Evolutionary conservation across 2,329 filamentous ascomycete genomes (phyloP).

Genomic region (Trichoderma hamatum): DNA sequence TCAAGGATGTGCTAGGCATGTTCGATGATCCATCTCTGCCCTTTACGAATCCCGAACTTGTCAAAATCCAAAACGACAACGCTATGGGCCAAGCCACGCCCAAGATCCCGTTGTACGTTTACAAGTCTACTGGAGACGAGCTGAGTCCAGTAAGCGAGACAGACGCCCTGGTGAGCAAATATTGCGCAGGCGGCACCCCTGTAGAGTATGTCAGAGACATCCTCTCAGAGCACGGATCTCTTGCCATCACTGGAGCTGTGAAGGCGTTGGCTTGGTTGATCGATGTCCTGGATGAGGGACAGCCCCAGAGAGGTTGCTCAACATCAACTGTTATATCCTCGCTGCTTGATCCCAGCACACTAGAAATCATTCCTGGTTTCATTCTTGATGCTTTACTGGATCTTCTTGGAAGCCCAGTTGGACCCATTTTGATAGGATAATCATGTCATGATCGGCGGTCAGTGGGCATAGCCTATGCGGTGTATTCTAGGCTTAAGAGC

Average conservation of each 20-base stretch:
- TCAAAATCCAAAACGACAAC: constrained; percentile 37
- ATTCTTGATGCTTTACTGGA: constrained; percentile 26
- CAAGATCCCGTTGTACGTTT: constrained; percentile 52
- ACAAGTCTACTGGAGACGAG: constrained; percentile 54
- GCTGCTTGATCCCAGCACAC: constrained; percentile 27
- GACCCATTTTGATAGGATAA: constrained; percentile 8
- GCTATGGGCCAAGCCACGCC: constrained; percentile 45
- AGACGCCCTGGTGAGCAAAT: constrained; percentile 46
- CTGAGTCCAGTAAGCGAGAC: constrained; percentile 49
- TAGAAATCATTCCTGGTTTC: constrained; percentile 28
- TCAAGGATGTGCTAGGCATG: constrained; percentile 45
- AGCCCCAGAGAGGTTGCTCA: constrained; percentile 2
- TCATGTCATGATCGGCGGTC: not conserved
- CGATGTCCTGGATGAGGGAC: constrained; percentile 25
- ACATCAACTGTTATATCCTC: constrained; percentile 24
- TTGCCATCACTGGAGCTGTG: constrained; percentile 28
- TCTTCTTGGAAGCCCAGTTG: constrained; percentile 20
- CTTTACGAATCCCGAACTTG: constrained; percentile 30
- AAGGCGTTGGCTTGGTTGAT: constrained; percentile 31
- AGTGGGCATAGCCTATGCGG: not conserved
- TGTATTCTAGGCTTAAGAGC: not conserved
- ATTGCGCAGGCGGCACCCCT: constrained; percentile 27
- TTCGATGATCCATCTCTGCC: constrained; percentile 43
- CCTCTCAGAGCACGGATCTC: constrained; percentile 43
- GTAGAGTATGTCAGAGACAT: constrained; percentile 47